Percentiles rank a stretch among this genome's conserved stretches.
phyloP scores from a whole-genome alignment of 2,329 filamentous ascomycete species.

The Stenocarpella maydis region DNA sequence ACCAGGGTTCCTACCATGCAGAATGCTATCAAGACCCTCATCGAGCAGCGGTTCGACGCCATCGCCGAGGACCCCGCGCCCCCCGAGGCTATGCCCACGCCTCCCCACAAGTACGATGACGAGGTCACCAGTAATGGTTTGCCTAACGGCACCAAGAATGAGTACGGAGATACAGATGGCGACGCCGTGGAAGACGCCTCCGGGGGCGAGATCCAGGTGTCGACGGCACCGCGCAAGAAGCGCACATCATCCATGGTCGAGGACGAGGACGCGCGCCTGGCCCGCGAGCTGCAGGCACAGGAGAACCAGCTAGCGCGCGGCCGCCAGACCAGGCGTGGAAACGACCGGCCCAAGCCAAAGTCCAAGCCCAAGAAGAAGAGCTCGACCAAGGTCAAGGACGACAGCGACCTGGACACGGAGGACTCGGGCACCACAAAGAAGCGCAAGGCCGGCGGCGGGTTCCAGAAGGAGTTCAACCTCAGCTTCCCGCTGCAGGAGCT shows the following conservation, averaged over 20 bases:
- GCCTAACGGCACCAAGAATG: conserved; percentile 42
- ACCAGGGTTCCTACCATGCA: conserved; percentile 44
- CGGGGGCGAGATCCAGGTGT: conserved; percentile 57
- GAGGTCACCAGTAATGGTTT: conserved; percentile 41
- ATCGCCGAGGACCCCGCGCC: conserved; percentile 60
- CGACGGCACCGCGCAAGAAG: conserved; percentile 71
- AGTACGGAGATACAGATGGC: conserved; percentile 40
- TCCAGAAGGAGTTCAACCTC: conserved; percentile 86
- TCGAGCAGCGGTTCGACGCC: conserved; percentile 78
- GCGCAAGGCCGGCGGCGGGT: conserved; percentile 88
- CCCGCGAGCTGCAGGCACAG: conserved; percentile 89
- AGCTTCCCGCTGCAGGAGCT: conserved; percentile 75
- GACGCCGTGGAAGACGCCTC: conserved; percentile 45
- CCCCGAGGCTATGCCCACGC: conserved; percentile 56
- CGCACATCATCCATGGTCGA: conserved; percentile 62
- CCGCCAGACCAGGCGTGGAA: conserved; percentile 76
- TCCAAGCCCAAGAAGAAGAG: conserved; percentile 65
- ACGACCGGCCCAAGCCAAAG: conserved; percentile 63
- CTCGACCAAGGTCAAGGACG: conserved; percentile 79
- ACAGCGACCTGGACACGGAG: conserved; percentile 76
- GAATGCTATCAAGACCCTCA: conserved; percentile 75
- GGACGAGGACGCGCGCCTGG: conserved; percentile 86
- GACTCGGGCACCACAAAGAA: conserved; percentile 69
- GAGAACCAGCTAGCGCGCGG: conserved; percentile 77
- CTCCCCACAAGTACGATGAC: conserved; percentile 52